Base-by-base conservation (phyloP, 106 monocot species). In the Dioscorea dumetorum region DNA sequence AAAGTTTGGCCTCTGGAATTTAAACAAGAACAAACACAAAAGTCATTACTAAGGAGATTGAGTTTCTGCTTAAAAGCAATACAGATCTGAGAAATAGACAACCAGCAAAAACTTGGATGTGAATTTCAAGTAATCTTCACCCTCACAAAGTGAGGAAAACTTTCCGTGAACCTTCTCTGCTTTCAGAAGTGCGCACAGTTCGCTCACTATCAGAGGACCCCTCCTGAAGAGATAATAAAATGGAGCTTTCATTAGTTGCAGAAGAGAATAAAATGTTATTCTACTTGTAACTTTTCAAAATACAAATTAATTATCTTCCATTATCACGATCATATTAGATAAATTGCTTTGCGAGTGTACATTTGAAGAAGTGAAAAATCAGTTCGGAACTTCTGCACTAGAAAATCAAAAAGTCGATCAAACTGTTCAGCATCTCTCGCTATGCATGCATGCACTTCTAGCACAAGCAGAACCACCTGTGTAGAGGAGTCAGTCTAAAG, bases 91-190 rank as follows among this genome's bases (percentile, higher is more conserved):
- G 51, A 4, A 72, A 20, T 14, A 28, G 18, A 74, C 51, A 69
- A 99, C 99, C 99, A 93, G 99, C 81, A 99, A 82, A 89, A 99
- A 93, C 56, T 66, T 81, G 22, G 82, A 81, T 33, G 99, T 93
- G 78, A 99, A 99, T 48, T 87, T 82, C 19, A 87, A 72, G 66
- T 99, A 87, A 72, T 61, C 70, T 83, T 99, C 93, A 49, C 74
- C 70, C 83, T 87, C 85, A 21, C 93, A 83, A 57, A 87, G 87
- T 72, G 72, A 73, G 24, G 99, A 83, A 78, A 99, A 93, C 73
- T 93, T 81, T 50, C 84, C 76, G 61, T 90, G 90, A 60, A 99
- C 90, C 48, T 75, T 80, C 65, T 93, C 90, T n/a, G 90, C 82
- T 70, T 79, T 80, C 82, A 99, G 71, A 75, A 99, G 87, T 66